A percentile compares a stretch with the other conserved stretches of the same genome.
Conservation (phyloP, 2,329 filamentous ascomycete genomes). For the Colletotrichum trifolii region DNA sequence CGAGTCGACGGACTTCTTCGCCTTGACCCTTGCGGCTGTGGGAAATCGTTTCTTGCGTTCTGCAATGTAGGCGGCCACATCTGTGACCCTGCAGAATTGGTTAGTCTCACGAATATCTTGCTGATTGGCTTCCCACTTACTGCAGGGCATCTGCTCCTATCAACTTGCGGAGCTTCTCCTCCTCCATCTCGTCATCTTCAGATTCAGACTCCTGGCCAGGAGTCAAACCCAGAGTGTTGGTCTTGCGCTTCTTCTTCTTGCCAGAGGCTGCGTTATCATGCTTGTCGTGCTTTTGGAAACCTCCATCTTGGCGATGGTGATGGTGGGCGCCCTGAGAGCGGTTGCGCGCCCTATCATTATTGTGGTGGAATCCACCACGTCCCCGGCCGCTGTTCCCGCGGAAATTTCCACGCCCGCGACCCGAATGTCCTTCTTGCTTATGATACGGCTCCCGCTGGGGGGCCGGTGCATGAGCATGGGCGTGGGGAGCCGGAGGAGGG, state of each 20-base stretch:
- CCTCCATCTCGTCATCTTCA: constrained; percentile 77
- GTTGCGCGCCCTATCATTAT: constrained; percentile 50
- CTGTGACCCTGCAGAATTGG: constrained; percentile 61
- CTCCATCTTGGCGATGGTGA: constrained; percentile 43
- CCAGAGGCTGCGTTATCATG: constrained; percentile 58
- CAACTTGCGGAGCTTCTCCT: constrained; percentile 70
- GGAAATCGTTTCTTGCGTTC: constrained; percentile 85
- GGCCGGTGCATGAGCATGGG: constrained; percentile 43
- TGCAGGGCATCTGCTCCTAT: constrained; percentile 66
- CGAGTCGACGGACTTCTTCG: constrained; percentile 65
- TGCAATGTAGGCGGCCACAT: constrained; percentile 82
- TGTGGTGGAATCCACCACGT: constrained; percentile 40
- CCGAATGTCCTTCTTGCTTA: constrained; percentile 45
- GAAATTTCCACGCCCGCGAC: constrained; percentile 46
- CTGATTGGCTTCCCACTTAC: constrained; percentile 51
- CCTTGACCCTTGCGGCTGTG: constrained; percentile 76
- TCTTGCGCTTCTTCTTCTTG: constrained; percentile 79
- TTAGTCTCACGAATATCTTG: neutral
- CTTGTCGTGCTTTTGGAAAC: constrained; percentile 39
- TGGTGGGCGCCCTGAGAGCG: constrained; percentile 42
- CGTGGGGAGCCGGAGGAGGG: constrained; percentile 52
- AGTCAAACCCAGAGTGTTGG: constrained; percentile 77
- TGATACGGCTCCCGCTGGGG: constrained; percentile 47
- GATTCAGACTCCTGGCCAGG: constrained; percentile 72
- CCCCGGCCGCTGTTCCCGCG: constrained; percentile 45